These are phyloP conservation scores for Macadamia integrifolia DNA, from an alignment of 164 flowering plant species.

Conservation along the genomic window DNA sequence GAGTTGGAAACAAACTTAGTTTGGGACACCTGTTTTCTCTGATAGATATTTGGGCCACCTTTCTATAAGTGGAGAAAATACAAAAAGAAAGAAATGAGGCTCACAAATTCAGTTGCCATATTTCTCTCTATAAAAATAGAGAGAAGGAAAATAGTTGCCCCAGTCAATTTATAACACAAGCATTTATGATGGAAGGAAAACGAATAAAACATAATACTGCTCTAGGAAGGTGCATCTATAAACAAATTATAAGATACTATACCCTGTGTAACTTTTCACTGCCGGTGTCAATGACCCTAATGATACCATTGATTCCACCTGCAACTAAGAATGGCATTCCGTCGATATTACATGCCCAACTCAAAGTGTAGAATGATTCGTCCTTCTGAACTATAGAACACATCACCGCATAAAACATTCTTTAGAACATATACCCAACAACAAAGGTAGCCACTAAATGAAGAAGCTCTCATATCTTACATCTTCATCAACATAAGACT, in stretches of 20 bases:
- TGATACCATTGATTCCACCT: constrained; percentile 88
- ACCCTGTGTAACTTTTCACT: constrained; percentile 91
- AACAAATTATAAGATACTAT: neutral
- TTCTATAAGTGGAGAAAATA: neutral
- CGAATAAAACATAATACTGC: neutral
- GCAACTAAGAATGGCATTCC: constrained; percentile 77
- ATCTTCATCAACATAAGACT: constrained; percentile 89
- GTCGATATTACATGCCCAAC: constrained; percentile 84
- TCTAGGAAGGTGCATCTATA: neutral
- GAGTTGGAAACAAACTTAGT: neutral
- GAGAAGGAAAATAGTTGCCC: neutral
- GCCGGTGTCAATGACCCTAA: constrained; percentile 84
- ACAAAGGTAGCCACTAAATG: neutral
- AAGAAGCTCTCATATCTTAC: constrained; percentile 33
- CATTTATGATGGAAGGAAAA: neutral
- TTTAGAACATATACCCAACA: neutral
- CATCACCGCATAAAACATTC: constrained; percentile 20
- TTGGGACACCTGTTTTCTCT: too few relatives aligned
- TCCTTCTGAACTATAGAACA: constrained; percentile 82
- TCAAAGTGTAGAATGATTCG: constrained; percentile 90
- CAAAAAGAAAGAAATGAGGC: neutral
- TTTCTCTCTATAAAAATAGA: neutral
- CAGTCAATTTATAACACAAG: neutral
- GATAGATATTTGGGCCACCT: too few relatives aligned
- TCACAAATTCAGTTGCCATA: too few relatives aligned